These are phyloP conservation scores for Trichoderma citrinoviride DNA, from an alignment of 2,329 filamentous ascomycete species.

Conservation along the genomic window DNA sequence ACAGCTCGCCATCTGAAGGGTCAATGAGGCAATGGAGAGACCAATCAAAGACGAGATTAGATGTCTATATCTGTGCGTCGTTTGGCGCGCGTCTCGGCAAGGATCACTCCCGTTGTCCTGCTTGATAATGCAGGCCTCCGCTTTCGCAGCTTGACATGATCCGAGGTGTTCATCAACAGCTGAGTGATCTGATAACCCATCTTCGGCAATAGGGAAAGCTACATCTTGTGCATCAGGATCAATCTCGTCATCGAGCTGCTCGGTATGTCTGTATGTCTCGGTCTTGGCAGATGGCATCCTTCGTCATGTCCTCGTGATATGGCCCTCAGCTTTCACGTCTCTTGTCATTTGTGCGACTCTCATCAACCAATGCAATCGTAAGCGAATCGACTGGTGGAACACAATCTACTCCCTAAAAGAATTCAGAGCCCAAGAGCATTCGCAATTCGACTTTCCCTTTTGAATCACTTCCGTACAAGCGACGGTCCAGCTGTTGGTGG, in stretches of 20 bases:
- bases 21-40: constrained; percentile 2
- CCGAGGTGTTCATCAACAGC: neutral
- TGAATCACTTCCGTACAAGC: neutral
- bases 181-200: neutral
- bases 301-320: neutral
- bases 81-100: neutral
- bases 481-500: neutral
- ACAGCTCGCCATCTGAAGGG: neutral
- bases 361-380: neutral
- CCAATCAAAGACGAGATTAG: neutral
- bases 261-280: neutral
- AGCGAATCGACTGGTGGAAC: neutral
- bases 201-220: too few species aligned
- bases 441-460: neutral
- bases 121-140: constrained; percentile 1
- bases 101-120: too few species aligned
- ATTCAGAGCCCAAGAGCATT: neutral
- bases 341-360: neutral
- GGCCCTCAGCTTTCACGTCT: neutral
- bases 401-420: neutral
- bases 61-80: neutral
- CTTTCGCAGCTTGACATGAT: neutral
- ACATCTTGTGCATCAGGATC: too few species aligned
- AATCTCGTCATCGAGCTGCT: neutral
- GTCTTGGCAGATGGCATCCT: neutral